These are phyloP conservation scores for Pleurozium schreberi DNA, from an alignment of 225 moss, liverwort and hornwort species.

Conservation along the genomic window DNA sequence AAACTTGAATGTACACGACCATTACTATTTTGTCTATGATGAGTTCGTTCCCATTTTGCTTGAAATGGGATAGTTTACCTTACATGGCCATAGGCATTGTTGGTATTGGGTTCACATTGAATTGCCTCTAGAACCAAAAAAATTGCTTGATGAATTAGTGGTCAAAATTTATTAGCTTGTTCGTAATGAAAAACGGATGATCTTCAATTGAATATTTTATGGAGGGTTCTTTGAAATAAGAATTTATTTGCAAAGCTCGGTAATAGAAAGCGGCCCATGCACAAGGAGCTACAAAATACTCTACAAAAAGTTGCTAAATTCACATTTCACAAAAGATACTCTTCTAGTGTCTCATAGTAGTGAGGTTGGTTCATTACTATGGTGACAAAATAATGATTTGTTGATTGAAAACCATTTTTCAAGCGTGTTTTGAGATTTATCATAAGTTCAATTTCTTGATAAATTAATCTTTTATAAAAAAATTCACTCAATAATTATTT, in stretches of 20 bases:
- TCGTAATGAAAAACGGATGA: background rate
- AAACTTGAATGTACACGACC: too few species aligned
- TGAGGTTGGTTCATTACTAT: background rate
- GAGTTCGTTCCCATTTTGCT: too few species aligned
- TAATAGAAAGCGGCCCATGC: background rate
- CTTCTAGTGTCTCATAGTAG: fast-evolving
- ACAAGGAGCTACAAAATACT: background rate
- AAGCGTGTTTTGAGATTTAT: background rate
- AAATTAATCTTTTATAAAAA: background rate
- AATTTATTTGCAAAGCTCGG: too few species aligned
- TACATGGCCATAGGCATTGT: background rate
- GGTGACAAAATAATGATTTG: background rate
- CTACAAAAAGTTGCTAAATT: background rate
- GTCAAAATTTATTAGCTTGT: background rate
- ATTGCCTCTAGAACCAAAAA: fast-evolving
- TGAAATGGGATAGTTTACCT: too few species aligned
- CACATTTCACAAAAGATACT: background rate
- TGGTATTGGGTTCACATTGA: background rate
- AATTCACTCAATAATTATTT: too few species aligned
- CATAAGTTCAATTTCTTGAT: background rate
- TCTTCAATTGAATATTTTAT: background rate
- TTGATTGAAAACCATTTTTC: background rate
- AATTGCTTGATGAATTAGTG: background rate
- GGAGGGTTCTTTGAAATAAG: background rate
- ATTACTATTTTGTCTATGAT: too few species aligned